Base-by-base conservation (phyloP, 2,329 filamentous ascomycete species). In the Cladosporium sp. region DNA sequence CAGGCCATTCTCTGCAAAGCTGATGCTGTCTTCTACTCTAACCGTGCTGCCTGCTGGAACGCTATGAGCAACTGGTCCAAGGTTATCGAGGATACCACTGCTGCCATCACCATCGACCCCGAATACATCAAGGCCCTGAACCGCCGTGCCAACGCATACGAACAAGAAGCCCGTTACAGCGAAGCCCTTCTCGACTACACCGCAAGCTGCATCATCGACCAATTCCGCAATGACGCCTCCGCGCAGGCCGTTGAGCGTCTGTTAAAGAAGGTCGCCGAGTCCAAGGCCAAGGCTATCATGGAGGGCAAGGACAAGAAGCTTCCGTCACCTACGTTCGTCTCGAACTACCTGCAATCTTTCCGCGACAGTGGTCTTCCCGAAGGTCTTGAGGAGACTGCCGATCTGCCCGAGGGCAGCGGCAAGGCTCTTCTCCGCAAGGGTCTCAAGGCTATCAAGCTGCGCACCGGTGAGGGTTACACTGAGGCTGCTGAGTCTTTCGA, bases 321-420 rank as follows among this genome's bases (percentile, higher is more conserved):
- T 59, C 95, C 95, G 23, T 97, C 93, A 79, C 91, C 95, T 32
- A 97, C 93, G 14, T 99, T 98, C 73, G 93, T 99, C 71, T 92
- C 93, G 76, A 99, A 99, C 84, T 99, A 99, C 80, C 89, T 99
- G 34, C 94, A 98, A 82, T 98, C 94, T 83, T 99, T 99, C 90
- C 91, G 95, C 67, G 84, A 89, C 66, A 91, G 91, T 82, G 84
- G 88, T 57, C 86, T 92, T 1, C 94, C 95, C 4, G 87, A 84
- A 67, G 94, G 92, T 14, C 83, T 99, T 61, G 93, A 94, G 67
- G 92, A 96, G 71, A 85, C 88, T 8, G 88, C 84, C n/a, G 92
- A 96, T 70, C 79, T 97, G 58, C 80, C 87, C 49, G 88, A 93
- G 72, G 88, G 90, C 54, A 91, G 88, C 54, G 94, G 93, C 72